Evolutionary conservation across 805 yeast species (phyloP), one percentile per base, ranked within the genome.

Genomic region (Grigorovia yakushimaensis): DNA sequence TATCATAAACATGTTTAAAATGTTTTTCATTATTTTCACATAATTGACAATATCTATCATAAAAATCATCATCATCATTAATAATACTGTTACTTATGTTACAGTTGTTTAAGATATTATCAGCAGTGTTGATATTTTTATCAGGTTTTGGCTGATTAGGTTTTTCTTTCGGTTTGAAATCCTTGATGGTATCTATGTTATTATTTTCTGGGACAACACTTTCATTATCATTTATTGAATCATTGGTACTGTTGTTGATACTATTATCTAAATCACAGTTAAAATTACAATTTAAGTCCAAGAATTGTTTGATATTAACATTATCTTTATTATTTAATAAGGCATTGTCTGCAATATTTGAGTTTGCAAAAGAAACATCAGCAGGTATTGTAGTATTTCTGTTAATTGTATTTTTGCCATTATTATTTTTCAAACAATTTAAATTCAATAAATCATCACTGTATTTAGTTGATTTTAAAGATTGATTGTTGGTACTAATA

Each of bases 41-140:
- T 23, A 55, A 54, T 39, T 57, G 56, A 46, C 68, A 67, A 36
- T 57, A 63, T 38, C 65, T 47, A 44, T 66, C 71, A 46, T 66
- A 65, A 35, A 63, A 51, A 39, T 60, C 65, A 4, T 49, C 54
- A 10, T 50, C 51, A 23, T 46, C 46, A 4, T 47, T 49, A 13
- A 13, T 22, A 8, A 30, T 20, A n/a, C n/a, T n/a, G 20, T 18
- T 30, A 41, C 20, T 7, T 13, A 23, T n/a, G 8, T 23, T 23
- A 21, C 22, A 27, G 5, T 15, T 38, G 11, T 15, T n/a, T 38
- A 21, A 21, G 18, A 21, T 21, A 39, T 39, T 17, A 22, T 39
- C 18, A 22, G 11, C 10, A 19, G 10, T 17, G 40, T 37, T 17
- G 9, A 19, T 18, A 5, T 23, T 23, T 6, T 23, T 9, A 23